Percentiles rank a stretch among this genome's conserved stretches.
Evolutionary conservation across 2,329 filamentous ascomycete genomes (phyloP).

Genomic region (Trichoderma koningiopsis): DNA sequence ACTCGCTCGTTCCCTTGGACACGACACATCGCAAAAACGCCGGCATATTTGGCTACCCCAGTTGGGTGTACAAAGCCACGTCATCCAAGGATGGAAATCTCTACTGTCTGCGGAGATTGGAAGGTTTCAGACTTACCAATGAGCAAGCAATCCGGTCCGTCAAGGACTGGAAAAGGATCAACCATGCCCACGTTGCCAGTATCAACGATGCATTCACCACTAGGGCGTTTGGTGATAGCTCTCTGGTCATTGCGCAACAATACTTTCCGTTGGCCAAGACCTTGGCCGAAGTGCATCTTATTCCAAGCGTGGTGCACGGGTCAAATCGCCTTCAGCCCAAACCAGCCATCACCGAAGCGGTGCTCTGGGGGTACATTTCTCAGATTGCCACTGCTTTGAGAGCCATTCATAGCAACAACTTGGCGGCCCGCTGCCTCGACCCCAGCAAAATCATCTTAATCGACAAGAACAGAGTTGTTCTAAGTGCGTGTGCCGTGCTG

Average conservation of each 20-base stretch:
- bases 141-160: constrained; percentile 85
- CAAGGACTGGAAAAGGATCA: constrained; percentile 85
- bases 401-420: constrained; percentile 75
- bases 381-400: constrained; percentile 89
- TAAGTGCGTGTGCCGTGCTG: constrained; percentile 85
- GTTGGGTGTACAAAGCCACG: constrained; percentile 93
- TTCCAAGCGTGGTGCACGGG: constrained; percentile 43
- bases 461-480: constrained; percentile 82
- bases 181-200: constrained; percentile 79
- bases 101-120: constrained; percentile 85
- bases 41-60: constrained; percentile 80
- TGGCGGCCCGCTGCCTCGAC: constrained; percentile 85
- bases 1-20: constrained; percentile 88
- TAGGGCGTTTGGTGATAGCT: constrained; percentile 89
- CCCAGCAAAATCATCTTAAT: constrained; percentile 88
- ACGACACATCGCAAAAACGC: constrained; percentile 77
- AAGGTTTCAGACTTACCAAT: constrained; percentile 86
- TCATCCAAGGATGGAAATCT: constrained; percentile 85
- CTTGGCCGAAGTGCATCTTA: constrained; percentile 78
- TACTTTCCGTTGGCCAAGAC: constrained; percentile 93
- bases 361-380: constrained; percentile 88
- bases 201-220: constrained; percentile 94
- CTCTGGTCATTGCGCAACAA: constrained; percentile 89
- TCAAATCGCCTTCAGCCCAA: constrained; percentile 50
- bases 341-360: constrained; percentile 64